Evolutionary conservation across 768 basidiomycete genomes (phyloP).

Genomic region (Pholiota molesta): DNA sequence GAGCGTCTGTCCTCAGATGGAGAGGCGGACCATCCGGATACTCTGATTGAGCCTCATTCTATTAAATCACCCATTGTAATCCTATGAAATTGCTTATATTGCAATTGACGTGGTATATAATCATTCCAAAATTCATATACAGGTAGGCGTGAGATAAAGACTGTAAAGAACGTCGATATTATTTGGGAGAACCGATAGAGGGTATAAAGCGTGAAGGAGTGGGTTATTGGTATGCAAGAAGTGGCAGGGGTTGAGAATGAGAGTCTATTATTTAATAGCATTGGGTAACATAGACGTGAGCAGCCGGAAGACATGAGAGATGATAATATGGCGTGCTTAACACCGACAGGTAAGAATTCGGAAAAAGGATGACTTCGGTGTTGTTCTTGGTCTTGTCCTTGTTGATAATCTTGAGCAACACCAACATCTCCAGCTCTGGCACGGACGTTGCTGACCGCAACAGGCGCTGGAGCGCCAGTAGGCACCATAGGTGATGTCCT

Average conservation of each 20-base stretch:
- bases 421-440: conserved; percentile 73
- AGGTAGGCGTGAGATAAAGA: conserved; percentile 30
- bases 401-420: conserved; percentile 50
- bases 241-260: conserved; percentile 7
- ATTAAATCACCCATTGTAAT: not conserved
- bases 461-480: conserved; percentile 65
- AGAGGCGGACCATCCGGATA: too few relatives aligned
- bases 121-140: conserved; percentile 28
- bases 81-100: conserved; percentile 11
- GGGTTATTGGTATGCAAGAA: conserved; percentile 22
- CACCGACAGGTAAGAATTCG: conserved; percentile 81
- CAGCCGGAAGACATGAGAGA: conserved; percentile 14
- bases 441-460: conserved; percentile 73
- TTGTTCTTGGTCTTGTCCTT: conserved; percentile 58
- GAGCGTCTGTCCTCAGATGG: too few relatives aligned
- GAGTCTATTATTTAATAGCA: conserved; percentile 20
- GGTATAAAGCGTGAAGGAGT: conserved; percentile 24
- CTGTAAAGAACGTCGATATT: conserved; percentile 26
- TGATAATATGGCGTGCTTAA: conserved; percentile 34
- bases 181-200: conserved; percentile 15
- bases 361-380: conserved; percentile 46
- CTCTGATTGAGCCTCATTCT: too few relatives aligned
- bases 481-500: conserved; percentile 84
- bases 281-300: conserved; percentile 16
- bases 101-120: conserved; percentile 25